These are phyloP conservation scores for Agaricus subrufescens DNA, from an alignment of 768 basidiomycete genomes.

Conservation along the genomic window DNA sequence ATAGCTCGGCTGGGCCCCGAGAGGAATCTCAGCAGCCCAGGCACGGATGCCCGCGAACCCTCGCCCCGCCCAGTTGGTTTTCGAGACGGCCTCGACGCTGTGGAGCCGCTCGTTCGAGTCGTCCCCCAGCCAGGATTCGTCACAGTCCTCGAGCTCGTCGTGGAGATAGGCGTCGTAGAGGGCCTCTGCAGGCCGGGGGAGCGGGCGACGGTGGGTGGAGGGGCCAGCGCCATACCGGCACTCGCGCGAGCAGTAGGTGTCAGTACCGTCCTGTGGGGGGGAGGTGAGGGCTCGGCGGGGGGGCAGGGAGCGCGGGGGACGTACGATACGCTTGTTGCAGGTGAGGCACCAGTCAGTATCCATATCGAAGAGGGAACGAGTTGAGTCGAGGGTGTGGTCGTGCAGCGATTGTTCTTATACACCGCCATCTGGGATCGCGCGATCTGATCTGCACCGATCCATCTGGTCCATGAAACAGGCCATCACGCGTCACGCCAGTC, in stretches of 20 bases:
- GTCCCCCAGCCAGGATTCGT: slow-evolving; percentile 20
- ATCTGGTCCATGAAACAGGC: slow-evolving; percentile 1
- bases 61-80: slow-evolving; percentile 8
- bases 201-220: slow-evolving; percentile 7
- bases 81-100: slow-evolving; percentile 26
- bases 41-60: slow-evolving; percentile 29
- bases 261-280: slow-evolving; percentile 24
- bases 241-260: slow-evolving; percentile 49
- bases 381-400: slow-evolving; percentile 14
- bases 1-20: slow-evolving; percentile 1
- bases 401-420: neutral
- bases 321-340: slow-evolving; percentile 55
- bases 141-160: slow-evolving; percentile 14
- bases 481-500: neutral
- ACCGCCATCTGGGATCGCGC: neutral
- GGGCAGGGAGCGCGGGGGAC: slow-evolving; percentile 21
- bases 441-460: neutral
- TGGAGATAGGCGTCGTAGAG: slow-evolving; percentile 7
- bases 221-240: slow-evolving; percentile 33
- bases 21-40: slow-evolving; percentile 17
- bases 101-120: slow-evolving; percentile 23
- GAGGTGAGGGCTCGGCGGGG: slow-evolving; percentile 12
- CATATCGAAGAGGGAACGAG: slow-evolving; percentile 30
- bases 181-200: neutral
- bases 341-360: slow-evolving; percentile 71